Evolutionary conservation across 1,139 yeast genomes (phyloP).

Genomic region (Blastobotrys elegans): DNA sequence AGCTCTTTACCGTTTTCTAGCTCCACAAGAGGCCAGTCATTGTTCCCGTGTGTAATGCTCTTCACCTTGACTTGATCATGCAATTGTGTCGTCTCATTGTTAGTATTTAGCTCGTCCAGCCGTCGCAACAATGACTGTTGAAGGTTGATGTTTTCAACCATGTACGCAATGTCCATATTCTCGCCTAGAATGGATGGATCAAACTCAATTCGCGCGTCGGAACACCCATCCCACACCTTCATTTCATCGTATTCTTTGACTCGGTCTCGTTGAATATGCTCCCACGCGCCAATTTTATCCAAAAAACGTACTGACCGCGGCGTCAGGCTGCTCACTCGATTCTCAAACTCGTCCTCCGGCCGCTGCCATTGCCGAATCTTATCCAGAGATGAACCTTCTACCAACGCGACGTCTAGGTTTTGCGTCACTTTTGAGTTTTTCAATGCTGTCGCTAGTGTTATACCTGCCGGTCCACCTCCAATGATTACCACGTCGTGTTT

Average conservation of each 20-base stretch:
- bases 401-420: slow-evolving; percentile 56
- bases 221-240: slow-evolving; percentile 80
- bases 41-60: slow-evolving; percentile 18
- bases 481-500: slow-evolving; percentile 69
- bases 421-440: slow-evolving; percentile 59
- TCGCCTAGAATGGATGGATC: slow-evolving; percentile 44
- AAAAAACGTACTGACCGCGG: slow-evolving; percentile 70
- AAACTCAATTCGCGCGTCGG: slow-evolving; percentile 65
- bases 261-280: slow-evolving; percentile 60
- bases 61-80: slow-evolving; percentile 64
- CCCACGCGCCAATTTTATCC: slow-evolving; percentile 72
- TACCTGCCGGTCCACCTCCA: slow-evolving; percentile 98
- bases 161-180: slow-evolving; percentile 53
- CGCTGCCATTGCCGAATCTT: slow-evolving; percentile 52
- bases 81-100: slow-evolving; percentile 31
- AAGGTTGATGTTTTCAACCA: slow-evolving; percentile 84
- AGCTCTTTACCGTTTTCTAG: slow-evolving; percentile 61
- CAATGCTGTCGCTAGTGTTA: slow-evolving; percentile 75
- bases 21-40: slow-evolving; percentile 70
- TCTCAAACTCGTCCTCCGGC: slow-evolving; percentile 56
- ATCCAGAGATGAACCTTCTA: slow-evolving; percentile 65
- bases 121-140: slow-evolving; percentile 63
- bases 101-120: slow-evolving; percentile 46
- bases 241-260: slow-evolving; percentile 76
- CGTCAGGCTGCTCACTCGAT: slow-evolving; percentile 81